phyloP scores from a whole-genome alignment of 2,329 filamentous ascomycete species.

The Colletotrichum coccodes region DNA sequence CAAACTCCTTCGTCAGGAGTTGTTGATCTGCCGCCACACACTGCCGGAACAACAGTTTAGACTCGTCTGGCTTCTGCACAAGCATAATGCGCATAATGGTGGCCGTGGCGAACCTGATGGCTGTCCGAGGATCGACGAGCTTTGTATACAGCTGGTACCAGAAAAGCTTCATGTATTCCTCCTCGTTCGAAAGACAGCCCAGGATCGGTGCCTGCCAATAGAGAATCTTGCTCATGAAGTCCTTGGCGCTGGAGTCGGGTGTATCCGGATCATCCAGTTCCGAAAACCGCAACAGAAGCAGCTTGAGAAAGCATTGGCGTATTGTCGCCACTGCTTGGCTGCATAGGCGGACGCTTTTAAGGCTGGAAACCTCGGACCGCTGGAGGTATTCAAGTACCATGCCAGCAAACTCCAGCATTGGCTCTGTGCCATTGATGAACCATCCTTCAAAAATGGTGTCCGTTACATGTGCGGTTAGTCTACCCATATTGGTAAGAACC shows the following conservation, averaged over 20 bases:
- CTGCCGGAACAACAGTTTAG: constrained; percentile 77
- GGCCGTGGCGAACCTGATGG: constrained; percentile 80
- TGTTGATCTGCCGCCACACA: constrained; percentile 77
- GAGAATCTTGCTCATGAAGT: constrained; percentile 84
- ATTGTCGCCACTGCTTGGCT: constrained; percentile 83
- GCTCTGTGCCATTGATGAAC: constrained; percentile 90
- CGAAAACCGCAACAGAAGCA: constrained; percentile 83
- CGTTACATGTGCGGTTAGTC: constrained; percentile 82
- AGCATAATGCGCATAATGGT: constrained; percentile 92
- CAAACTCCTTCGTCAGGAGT: constrained; percentile 79
- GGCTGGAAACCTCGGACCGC: constrained; percentile 79
- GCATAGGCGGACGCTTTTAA: constrained; percentile 93
- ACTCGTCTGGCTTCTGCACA: constrained; percentile 91
- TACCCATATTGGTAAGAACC: constrained; percentile 85
- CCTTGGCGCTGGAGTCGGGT: constrained; percentile 69
- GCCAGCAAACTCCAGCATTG: constrained; percentile 86
- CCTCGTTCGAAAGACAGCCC: constrained; percentile 78
- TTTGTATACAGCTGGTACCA: constrained; percentile 95
- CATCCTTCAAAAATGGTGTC: constrained; percentile 96
- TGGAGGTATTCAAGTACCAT: constrained; percentile 89
- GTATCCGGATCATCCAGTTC: constrained; percentile 78
- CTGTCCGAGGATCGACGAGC: constrained; percentile 75
- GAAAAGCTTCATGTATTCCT: constrained; percentile 84
- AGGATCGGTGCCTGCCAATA: constrained; percentile 97
- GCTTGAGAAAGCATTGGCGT: constrained; percentile 79